A percentile compares a stretch with the other conserved stretches of the same genome.
These are phyloP conservation scores for Suillus variegatus DNA, from an alignment of 768 basidiomycete species.

Conservation along the genomic window DNA sequence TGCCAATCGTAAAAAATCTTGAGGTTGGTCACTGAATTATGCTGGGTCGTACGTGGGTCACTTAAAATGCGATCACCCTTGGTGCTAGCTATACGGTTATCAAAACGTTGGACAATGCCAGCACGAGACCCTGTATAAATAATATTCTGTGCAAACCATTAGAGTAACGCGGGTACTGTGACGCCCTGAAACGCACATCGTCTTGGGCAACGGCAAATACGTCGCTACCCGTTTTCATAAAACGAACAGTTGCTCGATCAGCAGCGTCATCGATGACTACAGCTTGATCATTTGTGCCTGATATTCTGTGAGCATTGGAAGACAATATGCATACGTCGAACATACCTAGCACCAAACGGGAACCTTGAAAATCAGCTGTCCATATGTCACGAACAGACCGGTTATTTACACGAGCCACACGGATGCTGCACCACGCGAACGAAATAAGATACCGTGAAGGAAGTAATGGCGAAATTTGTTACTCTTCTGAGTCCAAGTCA, in stretches of 20 bases:
- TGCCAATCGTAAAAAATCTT: constrained; percentile 49
- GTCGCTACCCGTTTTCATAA: constrained; percentile 58
- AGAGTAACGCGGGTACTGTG: neutral
- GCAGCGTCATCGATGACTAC: constrained; percentile 56
- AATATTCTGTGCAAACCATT: constrained; percentile 37
- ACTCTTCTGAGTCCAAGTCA: constrained; percentile 44
- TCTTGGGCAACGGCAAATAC: constrained; percentile 61
- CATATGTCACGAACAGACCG: constrained; percentile 55
- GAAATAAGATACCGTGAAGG: constrained; percentile 2
- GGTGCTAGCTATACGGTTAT: constrained; percentile 45
- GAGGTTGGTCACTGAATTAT: constrained; percentile 56
- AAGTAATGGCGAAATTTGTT: constrained; percentile 13
- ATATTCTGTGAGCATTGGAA: neutral
- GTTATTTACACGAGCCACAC: constrained; percentile 33
- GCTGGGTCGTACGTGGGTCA: constrained; percentile 31
- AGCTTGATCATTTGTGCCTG: constrained; percentile 57
- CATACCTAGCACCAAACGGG: constrained; percentile 55
- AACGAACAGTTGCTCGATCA: constrained; percentile 31
- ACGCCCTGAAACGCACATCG: constrained; percentile 36
- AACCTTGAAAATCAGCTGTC: constrained; percentile 50
- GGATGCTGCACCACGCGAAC: constrained; percentile 11
- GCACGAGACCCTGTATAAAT: constrained; percentile 63
- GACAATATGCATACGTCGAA: neutral
- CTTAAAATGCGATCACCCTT: constrained; percentile 43
- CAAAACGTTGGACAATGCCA: constrained; percentile 58